These are phyloP conservation scores for Paramecium biaurelia DNA, from an alignment of 73 alveolate genomes.

Conservation along the genomic window DNA sequence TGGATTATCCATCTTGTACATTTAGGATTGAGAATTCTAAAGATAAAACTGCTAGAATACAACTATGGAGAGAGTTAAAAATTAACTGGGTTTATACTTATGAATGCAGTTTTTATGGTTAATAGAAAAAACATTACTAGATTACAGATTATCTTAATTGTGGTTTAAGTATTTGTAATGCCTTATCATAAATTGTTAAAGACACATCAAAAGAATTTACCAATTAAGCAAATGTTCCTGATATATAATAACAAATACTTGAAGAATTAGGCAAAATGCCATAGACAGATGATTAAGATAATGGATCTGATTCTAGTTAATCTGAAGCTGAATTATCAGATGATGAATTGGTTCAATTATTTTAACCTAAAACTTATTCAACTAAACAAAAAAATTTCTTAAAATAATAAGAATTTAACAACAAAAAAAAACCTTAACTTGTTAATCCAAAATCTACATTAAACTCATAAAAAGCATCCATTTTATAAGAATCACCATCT, in stretches of 20 bases:
- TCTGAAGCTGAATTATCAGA: conserved; percentile 64
- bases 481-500: neutral
- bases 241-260: neutral
- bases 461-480: conserved; percentile 18
- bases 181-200: conserved; percentile 51
- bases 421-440: neutral
- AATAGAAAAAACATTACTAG: conserved; percentile 39
- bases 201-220: conserved; percentile 52
- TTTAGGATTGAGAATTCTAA: conserved; percentile 74
- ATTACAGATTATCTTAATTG: conserved; percentile 55
- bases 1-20: conserved; percentile 70
- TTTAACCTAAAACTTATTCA: conserved; percentile 40
- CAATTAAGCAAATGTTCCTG: neutral
- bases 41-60: conserved; percentile 78
- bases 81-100: conserved; percentile 50
- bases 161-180: conserved; percentile 30
- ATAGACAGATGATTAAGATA: conserved; percentile 54
- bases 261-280: conserved; percentile 60
- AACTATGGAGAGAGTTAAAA: conserved; percentile 76
- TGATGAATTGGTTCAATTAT: conserved; percentile 52
- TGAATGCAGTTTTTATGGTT: conserved; percentile 61
- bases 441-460: neutral
- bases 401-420: conserved; percentile 1
- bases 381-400: neutral
- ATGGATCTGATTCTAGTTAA: conserved; percentile 57